Evolutionary conservation across 2,329 filamentous ascomycete genomes (phyloP), one percentile per base, ranked within the genome.

Genomic region (Sphaerulina musiva): DNA sequence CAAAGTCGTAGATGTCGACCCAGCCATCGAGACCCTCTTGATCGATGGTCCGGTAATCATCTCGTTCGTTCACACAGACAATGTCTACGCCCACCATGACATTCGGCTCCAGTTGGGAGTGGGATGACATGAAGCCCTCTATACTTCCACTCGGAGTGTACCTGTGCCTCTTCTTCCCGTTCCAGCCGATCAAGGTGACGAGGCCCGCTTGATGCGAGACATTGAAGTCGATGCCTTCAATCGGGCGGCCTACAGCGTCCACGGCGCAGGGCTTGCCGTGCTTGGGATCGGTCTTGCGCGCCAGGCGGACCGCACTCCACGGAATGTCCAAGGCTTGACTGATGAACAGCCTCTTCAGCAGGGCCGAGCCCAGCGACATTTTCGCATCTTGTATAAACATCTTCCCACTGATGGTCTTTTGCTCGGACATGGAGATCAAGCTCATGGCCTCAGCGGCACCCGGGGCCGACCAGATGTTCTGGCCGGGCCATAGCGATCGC

Each of bases 191-290:
- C 31, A 91, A 73, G 2, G 80, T 80, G 0, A 90, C 87, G 12
- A 92, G 73, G 1, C 87, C 87, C 7, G 84, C 84, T 73, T 92
- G 87, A 69, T 92, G 87, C 44, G 81, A 85, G 52, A 91, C 79
- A 70, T 92, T 92, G 76, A 92, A 91, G 59, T 85, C 81, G 38
- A 83, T 69, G 29, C 64, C 64, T 10, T 56, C 72, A 62, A 60
- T 72, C 44, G 51, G 66, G 10, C 62, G 63, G 6, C 68, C 68
- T 26, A 65, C 76, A 70, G 72, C 53, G 55, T 72, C 60, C 62
- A 79, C 69, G 53, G 78, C 72, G 68, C 75, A 69, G 59, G 76
- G 74, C 74, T 79, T 78, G 26, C 76, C 76, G 54, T 78, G 74
- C 53, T 73, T 73, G 20, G 72, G 74, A 62, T 68, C 71, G 56